Base-by-base conservation (phyloP, 352 stramenopile genomes). In the Phytophthora cactorum region DNA sequence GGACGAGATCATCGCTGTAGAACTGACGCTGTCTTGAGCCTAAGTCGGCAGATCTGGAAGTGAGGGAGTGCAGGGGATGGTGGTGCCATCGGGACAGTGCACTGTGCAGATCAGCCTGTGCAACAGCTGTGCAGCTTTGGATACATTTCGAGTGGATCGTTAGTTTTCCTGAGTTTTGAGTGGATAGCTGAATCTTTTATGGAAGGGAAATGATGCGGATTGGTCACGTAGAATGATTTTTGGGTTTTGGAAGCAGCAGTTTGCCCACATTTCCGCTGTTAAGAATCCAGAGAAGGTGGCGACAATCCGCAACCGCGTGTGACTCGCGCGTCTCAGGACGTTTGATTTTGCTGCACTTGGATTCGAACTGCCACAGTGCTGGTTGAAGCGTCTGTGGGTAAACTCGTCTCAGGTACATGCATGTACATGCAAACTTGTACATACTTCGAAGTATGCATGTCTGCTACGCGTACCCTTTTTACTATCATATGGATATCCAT, bases 251-350 rank as follows among this genome's bases (percentile, higher is more conserved):
- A 22, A 22, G 17, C 17, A 22, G 17, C 43, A 11, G 32, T 3
- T 22, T 3, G 15, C 12, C 29, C 36, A 34, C 29, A 10, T 47
- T 61, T 45, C 53, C 29, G 46, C 25, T 49, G 29, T 56, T n/a
- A 39, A 65, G 46, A 49, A 70, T 70, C 46, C 62, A 65, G 29
- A 36, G 34, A 15, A 34, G 27, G 34, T 56, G 55, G 32, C 43
- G 22, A 49, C 56, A 59, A 66, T 64, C 63, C 49, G 57, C 25
- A 31, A 38, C 52, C 27, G 22, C 63, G 49, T 66, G 62, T 70
- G 63, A 66, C 63, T 70, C 43, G 8, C 44, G 12, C 44, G 49
- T 63, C 55, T 44, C 43, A 53, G 8, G 29, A 41, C 29, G 22
- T n/a, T 25, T 39, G 17, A 36, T 44, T 52, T 52, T 52, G 53